Evolutionary conservation across 2,329 filamentous ascomycete species (phyloP).

Genomic region (Metarhizium humberi): DNA sequence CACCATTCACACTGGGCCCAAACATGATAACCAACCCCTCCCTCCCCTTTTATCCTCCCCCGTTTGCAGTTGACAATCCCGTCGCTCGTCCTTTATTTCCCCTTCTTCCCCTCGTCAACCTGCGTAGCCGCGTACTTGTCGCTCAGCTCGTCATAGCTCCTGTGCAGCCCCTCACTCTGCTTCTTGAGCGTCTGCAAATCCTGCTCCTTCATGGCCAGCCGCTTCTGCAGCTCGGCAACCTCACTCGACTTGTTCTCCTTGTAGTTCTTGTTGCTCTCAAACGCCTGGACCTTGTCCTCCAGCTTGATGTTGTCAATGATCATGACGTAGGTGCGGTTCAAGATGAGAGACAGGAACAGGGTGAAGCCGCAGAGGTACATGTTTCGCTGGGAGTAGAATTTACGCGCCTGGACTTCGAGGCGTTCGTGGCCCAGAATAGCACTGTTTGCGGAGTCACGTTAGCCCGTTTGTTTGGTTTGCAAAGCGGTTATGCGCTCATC

Average conservation of each 20-base stretch:
- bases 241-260: conserved; percentile 67
- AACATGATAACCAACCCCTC: no score
- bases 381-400: conserved; percentile 99
- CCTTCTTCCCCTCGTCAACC: conserved; percentile 48
- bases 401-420: conserved; percentile 97
- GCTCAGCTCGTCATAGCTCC: conserved; percentile 77
- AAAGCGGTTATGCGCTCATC: no score
- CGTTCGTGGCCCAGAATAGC: conserved; percentile 83
- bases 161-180: conserved; percentile 73
- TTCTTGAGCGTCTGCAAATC: conserved; percentile 87
- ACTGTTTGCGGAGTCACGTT: conserved; percentile 14
- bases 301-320: conserved; percentile 85
- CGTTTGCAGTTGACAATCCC: neutral
- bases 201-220: conserved; percentile 69
- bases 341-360: conserved; percentile 94
- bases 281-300: conserved; percentile 81
- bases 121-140: conserved; percentile 65
- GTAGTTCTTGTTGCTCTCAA: conserved; percentile 67
- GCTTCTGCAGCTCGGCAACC: conserved; percentile 58
- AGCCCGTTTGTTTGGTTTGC: neutral
- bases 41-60: neutral
- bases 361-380: conserved; percentile 99
- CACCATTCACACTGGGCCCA: no score
- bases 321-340: conserved; percentile 98
- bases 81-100: conserved; percentile 15